Evolutionary conservation across 106 monocot genomes (phyloP).

Genomic region (Acorus gramineus): DNA sequence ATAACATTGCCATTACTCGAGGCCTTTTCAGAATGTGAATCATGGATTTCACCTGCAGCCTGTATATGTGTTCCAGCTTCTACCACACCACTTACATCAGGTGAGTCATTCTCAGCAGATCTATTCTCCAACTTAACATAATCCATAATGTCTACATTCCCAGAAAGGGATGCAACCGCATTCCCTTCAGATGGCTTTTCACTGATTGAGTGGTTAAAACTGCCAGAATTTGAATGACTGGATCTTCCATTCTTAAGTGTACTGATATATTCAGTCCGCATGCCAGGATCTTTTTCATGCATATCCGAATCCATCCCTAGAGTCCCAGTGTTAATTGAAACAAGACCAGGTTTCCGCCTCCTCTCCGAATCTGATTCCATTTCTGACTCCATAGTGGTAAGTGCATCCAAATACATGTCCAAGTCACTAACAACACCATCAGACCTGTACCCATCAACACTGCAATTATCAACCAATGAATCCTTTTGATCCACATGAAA

Average conservation of each 20-base stretch:
- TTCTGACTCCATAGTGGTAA: conserved; percentile 65
- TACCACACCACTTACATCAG: no score
- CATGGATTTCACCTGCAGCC: conserved; percentile 2
- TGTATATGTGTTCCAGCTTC: no score
- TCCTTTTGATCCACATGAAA: conserved; percentile 3
- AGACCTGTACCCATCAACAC: conserved; percentile 33
- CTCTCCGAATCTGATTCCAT: conserved; percentile 51
- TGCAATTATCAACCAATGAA: conserved; percentile 14
- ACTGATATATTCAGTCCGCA: conserved; percentile 8
- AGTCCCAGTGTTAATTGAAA: conserved; percentile 11
- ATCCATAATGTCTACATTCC: no score
- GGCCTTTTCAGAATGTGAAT: conserved; percentile 6
- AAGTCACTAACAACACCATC: conserved; percentile 73
- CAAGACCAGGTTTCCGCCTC: conserved; percentile 18
- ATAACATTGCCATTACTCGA: conserved; percentile 11
- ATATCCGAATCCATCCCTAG: conserved; percentile 5
- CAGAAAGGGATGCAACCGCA: neutral
- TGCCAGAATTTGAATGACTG: conserved; percentile 4
- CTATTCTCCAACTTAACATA: no score
- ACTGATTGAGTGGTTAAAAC: conserved; percentile 7
- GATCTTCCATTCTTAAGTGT: conserved; percentile 2
- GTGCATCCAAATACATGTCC: conserved; percentile 80
- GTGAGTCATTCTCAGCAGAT: no score
- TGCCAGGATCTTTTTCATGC: conserved; percentile 6
- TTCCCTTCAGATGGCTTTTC: conserved; percentile 1